Evolutionary conservation across 441 rosid genomes (phyloP).

Genomic region (Bocquillonia castaneifolia): DNA sequence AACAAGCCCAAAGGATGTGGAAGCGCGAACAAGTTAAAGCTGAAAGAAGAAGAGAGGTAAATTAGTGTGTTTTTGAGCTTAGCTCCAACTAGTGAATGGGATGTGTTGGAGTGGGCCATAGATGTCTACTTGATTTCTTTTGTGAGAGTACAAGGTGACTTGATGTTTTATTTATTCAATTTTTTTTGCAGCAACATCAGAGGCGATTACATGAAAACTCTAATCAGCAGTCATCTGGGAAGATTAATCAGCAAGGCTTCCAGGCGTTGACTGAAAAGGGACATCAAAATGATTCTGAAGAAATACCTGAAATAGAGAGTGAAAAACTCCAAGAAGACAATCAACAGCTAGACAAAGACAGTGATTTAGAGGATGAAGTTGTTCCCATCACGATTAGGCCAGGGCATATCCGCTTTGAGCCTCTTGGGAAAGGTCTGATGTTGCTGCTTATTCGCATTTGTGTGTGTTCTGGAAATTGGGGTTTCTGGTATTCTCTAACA

Average conservation of each 20-base stretch:
- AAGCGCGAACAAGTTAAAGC: conserved; percentile 52
- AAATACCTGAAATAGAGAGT: conserved; percentile 19
- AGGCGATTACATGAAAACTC: conserved; percentile 31
- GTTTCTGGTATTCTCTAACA: conserved; percentile 8
- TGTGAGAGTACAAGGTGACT: conserved; percentile 1
- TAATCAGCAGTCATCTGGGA: conserved; percentile 34
- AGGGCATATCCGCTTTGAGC: conserved; percentile 86
- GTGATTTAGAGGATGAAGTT: conserved; percentile 41
- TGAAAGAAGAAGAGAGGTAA: conserved; percentile 66
- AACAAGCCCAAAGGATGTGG: conserved; percentile 74
- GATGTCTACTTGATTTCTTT: background rate
- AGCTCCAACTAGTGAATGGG: background rate
- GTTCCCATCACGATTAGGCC: conserved; percentile 80
- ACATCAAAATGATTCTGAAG: conserved; percentile 20
- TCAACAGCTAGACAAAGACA: conserved; percentile 31
- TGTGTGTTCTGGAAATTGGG: background rate
- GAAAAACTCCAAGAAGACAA: conserved; percentile 21
- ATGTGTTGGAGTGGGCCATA: background rate
- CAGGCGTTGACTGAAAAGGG: conserved; percentile 23
- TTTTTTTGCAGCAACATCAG: conserved; percentile 41
- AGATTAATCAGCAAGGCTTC: conserved; percentile 26
- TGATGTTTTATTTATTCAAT: conserved; percentile 12
- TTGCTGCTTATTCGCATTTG: conserved; percentile 10
- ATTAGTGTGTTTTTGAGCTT: background rate
- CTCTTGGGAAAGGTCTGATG: conserved; percentile 48